Conservation (phyloP, 2,329 filamentous ascomycete genomes). For the Amylocarpus encephaloides region DNA sequence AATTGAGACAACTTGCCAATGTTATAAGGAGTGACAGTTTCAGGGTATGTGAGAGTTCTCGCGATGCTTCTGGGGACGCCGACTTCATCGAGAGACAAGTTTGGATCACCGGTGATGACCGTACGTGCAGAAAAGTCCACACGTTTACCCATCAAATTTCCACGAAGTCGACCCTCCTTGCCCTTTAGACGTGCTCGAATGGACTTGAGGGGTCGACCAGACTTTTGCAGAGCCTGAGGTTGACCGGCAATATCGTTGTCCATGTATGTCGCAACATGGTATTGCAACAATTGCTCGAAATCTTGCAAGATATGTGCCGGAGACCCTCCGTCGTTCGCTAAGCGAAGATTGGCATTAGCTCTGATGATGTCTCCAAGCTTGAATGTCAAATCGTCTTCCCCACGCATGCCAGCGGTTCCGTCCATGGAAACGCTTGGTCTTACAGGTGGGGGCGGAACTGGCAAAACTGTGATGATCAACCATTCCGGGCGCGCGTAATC, state of each 20-base stretch:
- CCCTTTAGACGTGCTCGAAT: slow-evolving; percentile 97
- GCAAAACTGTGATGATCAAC: slow-evolving; percentile 94
- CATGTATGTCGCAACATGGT: slow-evolving; percentile 99
- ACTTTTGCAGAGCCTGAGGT: slow-evolving; percentile 93
- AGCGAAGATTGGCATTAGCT: slow-evolving; percentile 89
- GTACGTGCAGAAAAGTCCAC: slow-evolving; percentile 99
- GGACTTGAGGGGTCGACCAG: slow-evolving; percentile 90
- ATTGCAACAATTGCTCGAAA: slow-evolving; percentile 88
- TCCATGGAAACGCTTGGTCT: slow-evolving; percentile 97
- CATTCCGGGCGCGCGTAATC: slow-evolving; percentile 96
- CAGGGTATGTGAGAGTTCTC: slow-evolving; percentile 87
- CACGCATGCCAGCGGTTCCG: slow-evolving; percentile 84
- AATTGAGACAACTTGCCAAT: slow-evolving; percentile 85
- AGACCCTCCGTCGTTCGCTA: slow-evolving; percentile 85
- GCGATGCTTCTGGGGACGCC: slow-evolving; percentile 94
- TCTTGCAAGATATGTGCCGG: slow-evolving; percentile 86
- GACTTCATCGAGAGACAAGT: slow-evolving; percentile 92
- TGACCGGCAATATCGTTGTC: slow-evolving; percentile 98
- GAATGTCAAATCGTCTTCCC: slow-evolving; percentile 98
- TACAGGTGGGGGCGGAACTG: slow-evolving; percentile 91
- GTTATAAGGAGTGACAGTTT: slow-evolving; percentile 97
- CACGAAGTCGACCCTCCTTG: slow-evolving; percentile 94
- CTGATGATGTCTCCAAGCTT: slow-evolving; percentile 98
- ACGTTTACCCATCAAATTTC: slow-evolving; percentile 99
- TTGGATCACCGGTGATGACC: slow-evolving; percentile 97